Evolutionary conservation across 169 alveolate genomes (phyloP), one percentile per base, ranked within the genome.

Genomic region (Pseudocohnilembus persalinus): DNA sequence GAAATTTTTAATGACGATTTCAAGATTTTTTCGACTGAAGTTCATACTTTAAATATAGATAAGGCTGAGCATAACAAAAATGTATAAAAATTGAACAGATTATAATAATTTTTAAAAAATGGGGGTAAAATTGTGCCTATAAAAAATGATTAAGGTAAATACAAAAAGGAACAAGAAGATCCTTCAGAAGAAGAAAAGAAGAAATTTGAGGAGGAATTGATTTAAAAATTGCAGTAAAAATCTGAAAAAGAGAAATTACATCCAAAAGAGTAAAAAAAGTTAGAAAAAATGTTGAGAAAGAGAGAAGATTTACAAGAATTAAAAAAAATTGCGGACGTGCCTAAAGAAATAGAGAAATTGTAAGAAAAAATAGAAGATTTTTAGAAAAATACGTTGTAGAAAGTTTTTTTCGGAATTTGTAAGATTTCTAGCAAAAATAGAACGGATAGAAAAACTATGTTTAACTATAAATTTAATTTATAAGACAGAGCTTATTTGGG

Each of bases 401-500:
- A 79, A 82, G 78, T 75, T 72, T 84, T 83, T 91, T 31, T 73
- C 11, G 89, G 88, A 91, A 82, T 91, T 15, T 85, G 89, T 28
- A 90, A 86, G 31, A 80, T 89, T 63, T 89, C 83, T 31, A 49
- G 76, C 25, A 29, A 63, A 33, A 64, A 68, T 79, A 64, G 84
- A 35, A 79, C 30, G 75, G 82, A 74, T 1, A 29, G 83, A 76
- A 88, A 90, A 34, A 91, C 85, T 82, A 89, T 89, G 29, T 96
- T 82, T 83, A 90, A 90, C 35, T 83, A 93, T 68, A 90, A 94
- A 76, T 98, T 96, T 86, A 94, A 95, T 73, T 94, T 99, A 75
- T 94, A 96, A 31, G 90, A 90, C 27, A 92, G 99, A 63, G 99
- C 99, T 6, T 97, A 98, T 79, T 91, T 99, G 31, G 99, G 99